Conservation (phyloP, 371 early-diverging fungal genomes). For the Mucor circinelloides region DNA sequence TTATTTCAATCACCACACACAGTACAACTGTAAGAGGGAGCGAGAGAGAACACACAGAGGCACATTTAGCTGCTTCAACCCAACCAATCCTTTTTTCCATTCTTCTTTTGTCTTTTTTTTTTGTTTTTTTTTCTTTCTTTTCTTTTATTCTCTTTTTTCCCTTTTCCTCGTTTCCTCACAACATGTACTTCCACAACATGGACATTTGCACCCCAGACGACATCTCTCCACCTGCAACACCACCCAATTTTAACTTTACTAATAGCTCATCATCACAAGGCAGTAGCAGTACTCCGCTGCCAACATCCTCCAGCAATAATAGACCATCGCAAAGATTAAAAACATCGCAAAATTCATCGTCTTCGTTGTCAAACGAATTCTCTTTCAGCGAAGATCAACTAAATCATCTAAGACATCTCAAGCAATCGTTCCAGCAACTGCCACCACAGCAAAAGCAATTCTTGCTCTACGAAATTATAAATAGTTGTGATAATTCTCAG, state of each 20-base stretch:
- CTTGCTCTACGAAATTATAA: conserved; percentile 53
- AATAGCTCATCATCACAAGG: conserved; percentile 15
- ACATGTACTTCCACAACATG: background rate
- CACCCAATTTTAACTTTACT: conserved; percentile 39
- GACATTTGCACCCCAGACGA: conserved; percentile 29
- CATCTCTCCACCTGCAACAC: conserved; percentile 53
- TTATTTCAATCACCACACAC: conserved; percentile 2
- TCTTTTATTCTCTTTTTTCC: background rate
- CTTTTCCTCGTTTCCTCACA: background rate
- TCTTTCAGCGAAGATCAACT: conserved; percentile 41
- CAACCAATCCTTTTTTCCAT: background rate
- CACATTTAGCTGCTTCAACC: background rate
- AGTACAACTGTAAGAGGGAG: background rate
- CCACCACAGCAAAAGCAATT: conserved; percentile 43
- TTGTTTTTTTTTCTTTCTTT: background rate
- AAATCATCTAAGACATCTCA: conserved; percentile 37
- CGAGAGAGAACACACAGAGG: background rate
- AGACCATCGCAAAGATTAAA: conserved; percentile 34
- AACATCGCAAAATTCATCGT: conserved; percentile 5
- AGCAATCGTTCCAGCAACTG: conserved; percentile 49
- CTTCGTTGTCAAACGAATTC: conserved; percentile 15
- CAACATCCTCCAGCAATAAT: conserved; percentile 18
- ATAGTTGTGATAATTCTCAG: conserved; percentile 59
- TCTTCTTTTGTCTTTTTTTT: background rate
- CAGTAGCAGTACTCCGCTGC: conserved; percentile 14